A percentile compares a stretch with the other conserved stretches of the same genome.
Evolutionary conservation across 495 filamentous ascomycete genomes (phyloP).

Genomic region (Neurospora tetraspora): DNA sequence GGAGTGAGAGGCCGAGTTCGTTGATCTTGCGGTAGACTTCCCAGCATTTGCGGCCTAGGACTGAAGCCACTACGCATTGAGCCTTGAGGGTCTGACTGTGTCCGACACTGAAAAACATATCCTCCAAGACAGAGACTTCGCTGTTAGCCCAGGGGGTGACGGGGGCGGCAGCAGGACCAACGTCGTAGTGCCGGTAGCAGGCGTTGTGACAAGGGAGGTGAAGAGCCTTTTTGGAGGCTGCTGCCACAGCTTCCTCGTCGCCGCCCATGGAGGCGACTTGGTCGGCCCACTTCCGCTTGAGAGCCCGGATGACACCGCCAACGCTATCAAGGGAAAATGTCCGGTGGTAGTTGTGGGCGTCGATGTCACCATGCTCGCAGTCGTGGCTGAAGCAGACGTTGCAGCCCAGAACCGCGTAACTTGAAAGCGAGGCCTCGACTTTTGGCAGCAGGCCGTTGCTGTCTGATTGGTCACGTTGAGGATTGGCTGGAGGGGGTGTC

Average conservation of each 20-base stretch:
- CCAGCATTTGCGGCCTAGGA: conserved; percentile 38
- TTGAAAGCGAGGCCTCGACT: conserved; percentile 30
- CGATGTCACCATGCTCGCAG: conserved; percentile 42
- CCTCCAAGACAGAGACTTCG: conserved; percentile 29
- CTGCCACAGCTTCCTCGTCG: conserved; percentile 1
- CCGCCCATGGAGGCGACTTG: conserved; percentile 14
- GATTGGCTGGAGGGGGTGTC: conserved; percentile 16
- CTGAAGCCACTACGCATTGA: conserved; percentile 31
- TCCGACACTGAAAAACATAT: conserved; percentile 27
- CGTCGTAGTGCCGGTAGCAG: conserved; percentile 28
- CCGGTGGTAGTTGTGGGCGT: conserved; percentile 33
- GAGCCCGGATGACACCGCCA: conserved; percentile 13
- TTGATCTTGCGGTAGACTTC: conserved; percentile 38
- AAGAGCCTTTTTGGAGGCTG: neutral
- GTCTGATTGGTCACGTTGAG: conserved; percentile 5
- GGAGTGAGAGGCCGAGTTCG: conserved; percentile 25
- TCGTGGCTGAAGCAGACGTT: conserved; percentile 39
- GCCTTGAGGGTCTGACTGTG: conserved; percentile 24
- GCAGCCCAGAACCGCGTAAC: conserved; percentile 35
- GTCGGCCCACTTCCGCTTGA: conserved; percentile 16
- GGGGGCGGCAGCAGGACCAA: conserved; percentile 12
- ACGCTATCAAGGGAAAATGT: conserved; percentile 30
- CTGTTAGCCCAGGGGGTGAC: conserved; percentile 27
- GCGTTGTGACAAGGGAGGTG: conserved; percentile 28
- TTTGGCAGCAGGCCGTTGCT: conserved; percentile 13